These are phyloP conservation scores for Microbotryum saponariae DNA, from an alignment of 1,284 basidiomycete genomes.

Conservation along the genomic window DNA sequence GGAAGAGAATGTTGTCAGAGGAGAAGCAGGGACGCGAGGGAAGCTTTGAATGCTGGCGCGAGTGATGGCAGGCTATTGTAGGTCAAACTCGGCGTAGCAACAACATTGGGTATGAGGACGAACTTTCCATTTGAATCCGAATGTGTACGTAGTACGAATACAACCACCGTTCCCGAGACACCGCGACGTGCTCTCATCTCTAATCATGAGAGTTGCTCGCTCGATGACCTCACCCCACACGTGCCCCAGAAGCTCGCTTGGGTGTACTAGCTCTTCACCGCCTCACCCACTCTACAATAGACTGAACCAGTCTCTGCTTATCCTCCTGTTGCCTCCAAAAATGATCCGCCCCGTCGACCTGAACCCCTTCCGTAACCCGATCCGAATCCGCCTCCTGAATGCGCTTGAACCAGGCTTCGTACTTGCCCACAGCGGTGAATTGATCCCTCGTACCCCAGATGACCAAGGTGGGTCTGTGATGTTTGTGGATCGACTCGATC, in stretches of 20 bases:
- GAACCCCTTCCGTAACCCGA: conserved; percentile 36
- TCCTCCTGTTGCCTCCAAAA: conserved; percentile 44
- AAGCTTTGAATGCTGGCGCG: too few relatives aligned
- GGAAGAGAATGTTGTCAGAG: too few relatives aligned
- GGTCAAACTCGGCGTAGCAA: too few relatives aligned
- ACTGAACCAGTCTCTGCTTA: conserved; percentile 18
- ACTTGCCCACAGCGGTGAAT: conserved; percentile 55
- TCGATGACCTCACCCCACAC: too few relatives aligned
- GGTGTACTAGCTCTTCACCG: neutral
- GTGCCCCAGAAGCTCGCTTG: neutral
- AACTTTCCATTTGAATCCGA: too few relatives aligned
- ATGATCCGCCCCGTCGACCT: conserved; percentile 47
- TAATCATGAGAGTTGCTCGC: too few relatives aligned
- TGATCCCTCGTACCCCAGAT: conserved; percentile 63
- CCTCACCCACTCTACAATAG: conserved; percentile 29
- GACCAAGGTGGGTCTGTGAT: conserved; percentile 50
- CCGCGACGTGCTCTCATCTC: too few relatives aligned
- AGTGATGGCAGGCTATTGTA: too few relatives aligned
- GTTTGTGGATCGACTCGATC: conserved; percentile 44
- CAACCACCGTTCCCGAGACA: too few relatives aligned
- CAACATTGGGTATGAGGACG: too few relatives aligned
- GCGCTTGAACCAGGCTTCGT: conserved; percentile 51
- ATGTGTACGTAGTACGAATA: too few relatives aligned
- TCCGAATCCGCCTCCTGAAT: conserved; percentile 38
- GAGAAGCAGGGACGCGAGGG: too few relatives aligned